Evolutionary conservation across 1,139 yeast genomes (phyloP).

Genomic region (Saccharomyces hybrid): DNA sequence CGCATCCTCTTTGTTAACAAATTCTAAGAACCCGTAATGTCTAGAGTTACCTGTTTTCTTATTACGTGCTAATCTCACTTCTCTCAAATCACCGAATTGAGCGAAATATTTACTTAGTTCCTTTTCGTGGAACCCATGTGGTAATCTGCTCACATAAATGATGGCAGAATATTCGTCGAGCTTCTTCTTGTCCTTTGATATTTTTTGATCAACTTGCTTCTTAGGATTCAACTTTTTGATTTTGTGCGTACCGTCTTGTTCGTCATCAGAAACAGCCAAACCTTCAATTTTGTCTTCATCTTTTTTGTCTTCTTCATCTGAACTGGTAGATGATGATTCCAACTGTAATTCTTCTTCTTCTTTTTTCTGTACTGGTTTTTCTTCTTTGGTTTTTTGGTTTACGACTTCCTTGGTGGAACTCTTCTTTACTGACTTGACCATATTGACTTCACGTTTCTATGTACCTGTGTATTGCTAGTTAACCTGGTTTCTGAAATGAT

Average conservation of each 20-base stretch:
- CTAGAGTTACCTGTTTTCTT: constrained; percentile 86
- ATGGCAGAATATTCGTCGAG: constrained; percentile 44
- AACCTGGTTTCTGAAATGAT: background rate
- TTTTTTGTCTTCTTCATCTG: background rate
- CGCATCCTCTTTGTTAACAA: constrained; percentile 67
- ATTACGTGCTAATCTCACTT: constrained; percentile 77
- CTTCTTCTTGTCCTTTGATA: background rate
- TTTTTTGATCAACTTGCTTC: constrained; percentile 14
- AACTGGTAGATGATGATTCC: background rate
- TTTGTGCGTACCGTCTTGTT: constrained; percentile 23
- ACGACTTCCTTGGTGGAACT: constrained; percentile 4
- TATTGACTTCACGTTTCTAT: background rate
- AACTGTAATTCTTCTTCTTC: background rate
- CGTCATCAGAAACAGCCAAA: constrained; percentile 32
- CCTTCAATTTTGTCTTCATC: constrained; percentile 31
- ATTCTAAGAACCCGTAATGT: constrained; percentile 89
- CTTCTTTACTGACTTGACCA: constrained; percentile 4
- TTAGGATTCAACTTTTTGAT: constrained; percentile 26
- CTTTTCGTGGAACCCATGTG: constrained; percentile 82
- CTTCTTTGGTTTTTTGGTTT: constrained; percentile 8
- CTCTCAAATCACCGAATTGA: constrained; percentile 80
- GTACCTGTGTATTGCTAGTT: no score
- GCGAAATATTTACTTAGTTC: constrained; percentile 68
- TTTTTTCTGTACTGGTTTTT: constrained; percentile 14
- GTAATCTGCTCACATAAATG: constrained; percentile 84